Evolutionary conservation across 2,329 filamentous ascomycete species (phyloP).

Genomic region (Pyrenophora teres): DNA sequence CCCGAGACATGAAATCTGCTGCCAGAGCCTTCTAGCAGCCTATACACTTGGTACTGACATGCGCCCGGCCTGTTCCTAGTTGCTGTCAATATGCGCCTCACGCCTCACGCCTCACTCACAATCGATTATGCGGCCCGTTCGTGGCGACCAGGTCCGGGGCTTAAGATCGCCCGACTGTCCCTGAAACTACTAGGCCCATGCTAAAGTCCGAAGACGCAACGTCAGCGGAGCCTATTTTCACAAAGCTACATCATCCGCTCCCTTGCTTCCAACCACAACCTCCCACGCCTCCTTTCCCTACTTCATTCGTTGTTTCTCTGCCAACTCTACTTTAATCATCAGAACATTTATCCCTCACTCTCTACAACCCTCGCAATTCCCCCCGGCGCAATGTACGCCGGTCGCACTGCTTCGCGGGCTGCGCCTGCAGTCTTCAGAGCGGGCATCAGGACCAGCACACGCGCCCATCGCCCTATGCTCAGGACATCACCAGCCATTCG

Average conservation of each 20-base stretch:
- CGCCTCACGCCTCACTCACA: background rate
- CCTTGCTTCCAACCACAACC: slow-evolving; percentile 11
- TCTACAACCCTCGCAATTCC: slow-evolving; percentile 18
- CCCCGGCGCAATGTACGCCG: slow-evolving; percentile 52
- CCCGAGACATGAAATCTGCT: no score
- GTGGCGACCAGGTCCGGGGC: slow-evolving; percentile 20
- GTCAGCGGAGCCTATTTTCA: slow-evolving; percentile 15
- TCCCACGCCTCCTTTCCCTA: slow-evolving; percentile 13
- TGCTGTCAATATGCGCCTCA: slow-evolving; percentile 5
- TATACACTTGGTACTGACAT: background rate
- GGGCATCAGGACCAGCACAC: slow-evolving; percentile 50
- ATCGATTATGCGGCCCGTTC: slow-evolving; percentile 8
- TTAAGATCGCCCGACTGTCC: slow-evolving; percentile 21
- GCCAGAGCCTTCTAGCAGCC: no score
- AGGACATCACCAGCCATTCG: slow-evolving; percentile 61
- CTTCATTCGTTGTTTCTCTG: slow-evolving; percentile 10
- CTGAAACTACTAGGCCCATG: slow-evolving; percentile 7
- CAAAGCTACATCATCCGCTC: slow-evolving; percentile 21
- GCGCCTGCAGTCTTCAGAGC: slow-evolving; percentile 54
- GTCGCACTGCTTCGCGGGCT: slow-evolving; percentile 51
- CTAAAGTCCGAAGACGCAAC: slow-evolving; percentile 12
- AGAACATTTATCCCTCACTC: slow-evolving; percentile 15
- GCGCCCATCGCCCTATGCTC: slow-evolving; percentile 51
- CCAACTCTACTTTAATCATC: slow-evolving; percentile 10
- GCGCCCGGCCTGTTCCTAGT: slow-evolving; percentile 9